Evolutionary conservation across 2,329 filamentous ascomycete genomes (phyloP).

Genomic region (Colletotrichum plurivorum): DNA sequence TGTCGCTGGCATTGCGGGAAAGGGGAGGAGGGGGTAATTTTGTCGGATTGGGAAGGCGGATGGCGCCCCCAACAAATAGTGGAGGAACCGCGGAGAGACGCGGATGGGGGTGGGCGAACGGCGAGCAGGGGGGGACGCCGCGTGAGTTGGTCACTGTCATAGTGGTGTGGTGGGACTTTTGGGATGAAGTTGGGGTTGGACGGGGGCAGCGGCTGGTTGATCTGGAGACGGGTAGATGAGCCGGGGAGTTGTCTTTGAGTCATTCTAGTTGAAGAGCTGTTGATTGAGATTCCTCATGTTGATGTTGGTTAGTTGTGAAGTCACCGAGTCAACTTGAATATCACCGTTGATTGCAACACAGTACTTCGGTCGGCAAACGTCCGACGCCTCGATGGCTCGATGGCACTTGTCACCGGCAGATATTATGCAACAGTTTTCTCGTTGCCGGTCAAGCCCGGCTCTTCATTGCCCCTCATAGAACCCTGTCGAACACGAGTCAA

Average conservation of each 20-base stretch:
- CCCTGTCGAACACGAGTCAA: slow-evolving; percentile 33
- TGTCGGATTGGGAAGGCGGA: slow-evolving; percentile 40
- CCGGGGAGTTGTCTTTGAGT: neutral
- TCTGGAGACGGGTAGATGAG: neutral
- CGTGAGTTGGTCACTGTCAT: neutral
- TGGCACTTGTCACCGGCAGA: neutral
- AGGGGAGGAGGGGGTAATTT: slow-evolving; percentile 23
- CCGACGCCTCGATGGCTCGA: neutral
- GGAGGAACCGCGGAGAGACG: slow-evolving; percentile 27
- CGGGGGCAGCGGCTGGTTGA: no score
- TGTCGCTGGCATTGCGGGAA: slow-evolving; percentile 16
- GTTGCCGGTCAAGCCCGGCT: neutral
- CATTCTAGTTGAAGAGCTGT: no score
- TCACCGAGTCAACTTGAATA: neutral
- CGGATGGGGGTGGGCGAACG: neutral
- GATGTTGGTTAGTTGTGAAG: no score
- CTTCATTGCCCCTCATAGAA: slow-evolving; percentile 8
- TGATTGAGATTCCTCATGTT: neutral
- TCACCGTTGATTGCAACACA: neutral
- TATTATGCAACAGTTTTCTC: neutral
- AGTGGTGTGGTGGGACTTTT: neutral
- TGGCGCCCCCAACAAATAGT: slow-evolving; percentile 23
- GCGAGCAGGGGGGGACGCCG: slow-evolving; percentile 3
- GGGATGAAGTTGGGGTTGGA: slow-evolving; percentile 12
- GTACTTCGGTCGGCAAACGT: neutral